A percentile compares a stretch with the other conserved stretches of the same genome.
Conservation (phyloP, 192 early-diverging fungal genomes). For the Umbelopsis isabellina region DNA sequence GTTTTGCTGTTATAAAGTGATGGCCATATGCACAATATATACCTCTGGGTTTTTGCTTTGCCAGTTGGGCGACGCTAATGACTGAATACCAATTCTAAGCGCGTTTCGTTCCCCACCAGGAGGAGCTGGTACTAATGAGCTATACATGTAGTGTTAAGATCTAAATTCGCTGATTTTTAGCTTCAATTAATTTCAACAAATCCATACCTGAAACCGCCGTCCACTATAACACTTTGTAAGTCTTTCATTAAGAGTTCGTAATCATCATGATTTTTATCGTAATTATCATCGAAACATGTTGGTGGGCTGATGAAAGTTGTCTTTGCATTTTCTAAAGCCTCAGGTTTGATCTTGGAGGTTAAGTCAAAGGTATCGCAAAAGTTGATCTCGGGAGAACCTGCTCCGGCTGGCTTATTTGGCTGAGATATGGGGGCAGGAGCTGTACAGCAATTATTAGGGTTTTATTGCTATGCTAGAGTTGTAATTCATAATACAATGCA, state of each 20-base stretch:
- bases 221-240: constrained; percentile 62
- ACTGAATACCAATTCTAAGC: constrained; percentile 81
- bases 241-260: constrained; percentile 47
- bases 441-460: background rate
- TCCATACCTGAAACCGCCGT: constrained; percentile 68
- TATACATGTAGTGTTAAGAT: constrained; percentile 1
- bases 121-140: constrained; percentile 34
- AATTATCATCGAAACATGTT: constrained; percentile 29
- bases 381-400: constrained; percentile 9
- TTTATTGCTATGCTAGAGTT: background rate
- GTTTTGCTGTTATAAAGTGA: background rate
- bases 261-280: constrained; percentile 36
- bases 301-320: constrained; percentile 54
- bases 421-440: constrained; percentile 12
- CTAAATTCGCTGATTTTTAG: too few species aligned
- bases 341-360: constrained; percentile 71
- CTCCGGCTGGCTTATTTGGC: constrained; percentile 19
- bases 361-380: constrained; percentile 77
- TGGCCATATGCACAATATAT: constrained; percentile 23
- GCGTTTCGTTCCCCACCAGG: constrained; percentile 58
- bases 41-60: constrained; percentile 58
- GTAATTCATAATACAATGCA: background rate
- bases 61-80: constrained; percentile 84
- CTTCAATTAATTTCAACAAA: background rate
- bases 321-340: constrained; percentile 57